These are phyloP conservation scores for Xerocomellus dryophilus DNA, from an alignment of 768 basidiomycete genomes.

Conservation along the genomic window DNA sequence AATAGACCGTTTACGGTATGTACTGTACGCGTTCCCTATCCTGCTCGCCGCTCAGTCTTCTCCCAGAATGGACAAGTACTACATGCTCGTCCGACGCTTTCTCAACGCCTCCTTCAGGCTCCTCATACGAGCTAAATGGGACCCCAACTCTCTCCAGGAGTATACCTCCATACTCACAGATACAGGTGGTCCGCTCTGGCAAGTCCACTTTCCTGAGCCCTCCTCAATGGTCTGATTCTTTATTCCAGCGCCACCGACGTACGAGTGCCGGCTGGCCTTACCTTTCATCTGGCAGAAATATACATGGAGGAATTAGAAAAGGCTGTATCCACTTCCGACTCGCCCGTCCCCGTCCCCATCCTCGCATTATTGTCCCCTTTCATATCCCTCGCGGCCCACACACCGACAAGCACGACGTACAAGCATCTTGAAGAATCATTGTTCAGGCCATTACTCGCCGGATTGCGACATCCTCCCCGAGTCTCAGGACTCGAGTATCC, in stretches of 20 bases:
- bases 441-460: conserved; percentile 64
- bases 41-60: background rate
- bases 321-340: conserved; percentile 35
- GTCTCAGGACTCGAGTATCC: conserved; percentile 33
- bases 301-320: conserved; percentile 89
- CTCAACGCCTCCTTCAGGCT: conserved; percentile 83
- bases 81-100: conserved; percentile 89
- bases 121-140: conserved; percentile 71
- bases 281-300: conserved; percentile 86
- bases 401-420: conserved; percentile 61
- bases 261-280: conserved; percentile 72
- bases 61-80: conserved; percentile 91
- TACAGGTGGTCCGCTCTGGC: conserved; percentile 86
- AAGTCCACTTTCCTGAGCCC: conserved; percentile 17
- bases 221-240: conserved; percentile 4
- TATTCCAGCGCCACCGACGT: conserved; percentile 58
- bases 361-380: conserved; percentile 65
- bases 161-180: conserved; percentile 67
- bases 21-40: background rate
- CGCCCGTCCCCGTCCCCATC: conserved; percentile 45
- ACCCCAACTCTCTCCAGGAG: conserved; percentile 45
- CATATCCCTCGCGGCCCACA: conserved; percentile 65
- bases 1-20: conserved; percentile 85
- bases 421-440: conserved; percentile 68
- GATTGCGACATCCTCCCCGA: conserved; percentile 47